Evolutionary conservation across 1,284 basidiomycete genomes (phyloP).

Genomic region (Cryptococcus amylolentus): DNA sequence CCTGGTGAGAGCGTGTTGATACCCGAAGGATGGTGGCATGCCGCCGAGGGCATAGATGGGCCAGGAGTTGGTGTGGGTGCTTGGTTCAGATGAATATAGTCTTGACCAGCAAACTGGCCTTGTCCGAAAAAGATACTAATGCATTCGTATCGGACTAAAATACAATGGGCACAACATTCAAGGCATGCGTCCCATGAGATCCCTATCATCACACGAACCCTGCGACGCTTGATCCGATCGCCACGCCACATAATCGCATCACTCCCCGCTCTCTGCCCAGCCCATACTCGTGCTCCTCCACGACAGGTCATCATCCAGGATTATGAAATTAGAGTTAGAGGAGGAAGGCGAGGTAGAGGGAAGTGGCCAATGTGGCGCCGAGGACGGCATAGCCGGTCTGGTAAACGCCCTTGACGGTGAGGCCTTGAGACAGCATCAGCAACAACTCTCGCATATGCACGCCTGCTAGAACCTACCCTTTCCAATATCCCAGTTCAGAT

Average conservation of each 20-base stretch:
- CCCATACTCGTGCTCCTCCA: not conserved
- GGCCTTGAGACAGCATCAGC: conserved; percentile 55
- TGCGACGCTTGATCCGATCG: too few relatives aligned
- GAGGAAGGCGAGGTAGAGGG: conserved; percentile 62
- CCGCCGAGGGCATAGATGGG: conserved; percentile 28
- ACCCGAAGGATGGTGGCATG: conserved; percentile 47
- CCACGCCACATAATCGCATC: not conserved
- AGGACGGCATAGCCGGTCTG: conserved; percentile 75
- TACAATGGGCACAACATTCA: not conserved
- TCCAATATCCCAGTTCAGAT: conserved; percentile 86
- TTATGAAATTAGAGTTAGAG: conserved; percentile 29
- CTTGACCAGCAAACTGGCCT: not conserved
- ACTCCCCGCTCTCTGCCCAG: not conserved
- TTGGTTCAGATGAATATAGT: conserved; percentile 37
- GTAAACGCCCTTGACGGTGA: conserved; percentile 75
- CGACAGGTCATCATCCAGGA: not conserved
- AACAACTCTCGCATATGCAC: not conserved
- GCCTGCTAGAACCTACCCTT: conserved; percentile 63
- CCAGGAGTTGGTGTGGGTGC: conserved; percentile 41
- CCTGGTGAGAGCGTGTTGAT: conserved; percentile 40
- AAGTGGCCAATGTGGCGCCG: conserved; percentile 72
- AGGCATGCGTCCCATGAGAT: not conserved
- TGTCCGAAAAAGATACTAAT: not conserved
- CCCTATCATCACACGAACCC: conserved; percentile 1
- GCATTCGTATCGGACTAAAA: conserved; percentile 1